Conservation (phyloP, 495 filamentous ascomycete species). For the Talaromyces adpressus region DNA sequence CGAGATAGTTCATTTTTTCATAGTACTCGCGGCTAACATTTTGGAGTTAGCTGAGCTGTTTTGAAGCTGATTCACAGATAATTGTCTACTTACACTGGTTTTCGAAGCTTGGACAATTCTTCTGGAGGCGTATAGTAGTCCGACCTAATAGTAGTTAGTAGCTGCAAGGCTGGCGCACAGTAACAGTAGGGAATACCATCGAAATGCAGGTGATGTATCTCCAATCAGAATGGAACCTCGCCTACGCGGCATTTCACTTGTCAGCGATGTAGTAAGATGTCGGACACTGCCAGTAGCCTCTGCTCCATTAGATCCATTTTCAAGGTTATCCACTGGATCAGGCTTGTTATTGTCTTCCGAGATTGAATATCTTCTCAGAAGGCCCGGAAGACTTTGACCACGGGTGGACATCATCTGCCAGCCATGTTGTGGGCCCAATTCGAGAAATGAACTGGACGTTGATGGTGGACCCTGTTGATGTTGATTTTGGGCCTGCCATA, state of each 20-base stretch:
- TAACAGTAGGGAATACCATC: conserved; percentile 22
- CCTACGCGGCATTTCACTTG: conserved; percentile 6
- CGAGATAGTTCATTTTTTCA: conserved; percentile 71
- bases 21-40: conserved; percentile 61
- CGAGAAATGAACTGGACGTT: background rate
- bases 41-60: background rate
- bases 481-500: background rate
- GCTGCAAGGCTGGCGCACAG: background rate
- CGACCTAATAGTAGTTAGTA: conserved; percentile 17
- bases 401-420: conserved; percentile 30
- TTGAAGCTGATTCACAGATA: background rate
- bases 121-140: conserved; percentile 26
- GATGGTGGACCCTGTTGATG: background rate
- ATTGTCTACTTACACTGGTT: conserved; percentile 21
- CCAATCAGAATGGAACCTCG: conserved; percentile 27
- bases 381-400: conserved; percentile 26
- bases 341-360: conserved; percentile 11
- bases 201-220: conserved; percentile 26
- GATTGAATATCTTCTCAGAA: conserved; percentile 19
- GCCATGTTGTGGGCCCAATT: conserved; percentile 2
- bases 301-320: background rate
- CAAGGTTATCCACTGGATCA: conserved; percentile 7
- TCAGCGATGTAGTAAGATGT: background rate
- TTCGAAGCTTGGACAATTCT: conserved; percentile 20
- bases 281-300: background rate